Base-by-base conservation (phyloP, 2,329 filamentous ascomycete genomes). In the Xylariaceae sp. region DNA sequence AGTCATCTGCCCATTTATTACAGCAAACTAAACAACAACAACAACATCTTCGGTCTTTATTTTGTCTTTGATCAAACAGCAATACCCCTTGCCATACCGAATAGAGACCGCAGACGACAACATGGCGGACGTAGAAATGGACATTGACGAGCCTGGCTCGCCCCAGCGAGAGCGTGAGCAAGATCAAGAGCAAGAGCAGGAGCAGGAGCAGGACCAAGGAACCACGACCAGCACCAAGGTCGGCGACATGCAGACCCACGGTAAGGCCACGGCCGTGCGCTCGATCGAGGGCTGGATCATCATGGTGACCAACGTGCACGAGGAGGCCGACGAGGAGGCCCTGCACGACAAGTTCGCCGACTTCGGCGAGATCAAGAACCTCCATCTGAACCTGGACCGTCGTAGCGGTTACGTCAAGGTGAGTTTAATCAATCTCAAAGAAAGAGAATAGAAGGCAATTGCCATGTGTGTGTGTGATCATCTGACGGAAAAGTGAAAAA, bases 261-360 rank as follows among this genome's bases (percentile, higher is more conserved):
- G 74, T 26, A 83, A 84, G 59, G 85, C 85, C 39, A 87, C 81
- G 1, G 86, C 86, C 16, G 86, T 92, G 43, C 85, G 86, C 54
- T 88, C 83, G 39, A 89, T 92, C 57, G 86, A 92, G 65, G 86
- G 87, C 52, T 92, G 87, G 87, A 92, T 92, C 63, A 72, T 92
- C 56, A 80, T 88, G 47, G 85, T 86, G 50, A 89, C 85, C 36
- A 92, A 92, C 57, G 83, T 92, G 23, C 86, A 92, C 67, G 86
- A 92, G 59, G 86, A 92, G 63, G 85, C 86, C 34, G 84, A 83
- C 52, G 86, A 92, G 65, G 86, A 92, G 67, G 81, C 85, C 31
- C 62, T 92, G 40, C 83, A 84, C 55, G 87, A 92, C 61, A 74
- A 80, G 61, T 92, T 92, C 61, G 83, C 79, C 55, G 86, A 92